Conservation (phyloP, 2,329 filamentous ascomycete species). For the Colletotrichum sansevieriae region DNA sequence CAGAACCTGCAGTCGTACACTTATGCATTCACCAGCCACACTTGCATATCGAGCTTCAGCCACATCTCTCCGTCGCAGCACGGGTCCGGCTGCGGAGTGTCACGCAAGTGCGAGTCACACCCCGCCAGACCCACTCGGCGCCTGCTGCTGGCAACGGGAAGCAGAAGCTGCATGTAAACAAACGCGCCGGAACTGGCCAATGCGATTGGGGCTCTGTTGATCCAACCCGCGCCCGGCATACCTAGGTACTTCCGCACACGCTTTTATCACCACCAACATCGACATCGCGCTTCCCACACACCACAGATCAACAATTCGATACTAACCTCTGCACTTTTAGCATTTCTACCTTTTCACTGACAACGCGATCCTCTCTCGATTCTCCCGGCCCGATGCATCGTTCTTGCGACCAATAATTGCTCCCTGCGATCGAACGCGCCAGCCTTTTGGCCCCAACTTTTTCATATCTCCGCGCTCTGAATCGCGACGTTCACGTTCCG, state of each 20-base stretch:
- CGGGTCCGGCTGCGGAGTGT: no score
- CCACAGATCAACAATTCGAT: constrained; percentile 16
- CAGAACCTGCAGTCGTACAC: no score
- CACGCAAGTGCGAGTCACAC: constrained; percentile 11
- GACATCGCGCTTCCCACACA: constrained; percentile 1
- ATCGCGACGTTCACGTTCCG: constrained; percentile 12
- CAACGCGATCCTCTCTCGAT: constrained; percentile 5
- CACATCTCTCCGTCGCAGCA: no score
- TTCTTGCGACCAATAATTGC: constrained; percentile 33
- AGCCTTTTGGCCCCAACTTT: constrained; percentile 1
- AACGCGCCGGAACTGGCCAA: constrained; percentile 40
- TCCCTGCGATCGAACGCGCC: constrained; percentile 38
- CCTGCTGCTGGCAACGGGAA: constrained; percentile 39
- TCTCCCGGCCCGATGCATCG: constrained; percentile 32
- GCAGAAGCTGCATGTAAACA: constrained; percentile 42
- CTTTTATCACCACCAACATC: constrained; percentile 21
- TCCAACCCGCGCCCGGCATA: constrained; percentile 16
- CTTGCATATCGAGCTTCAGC: no score
- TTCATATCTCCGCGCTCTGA: constrained; percentile 14
- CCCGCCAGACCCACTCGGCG: constrained; percentile 41
- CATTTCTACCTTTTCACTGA: constrained; percentile 15
- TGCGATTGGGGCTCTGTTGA: constrained; percentile 24
- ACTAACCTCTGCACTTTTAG: constrained; percentile 22
- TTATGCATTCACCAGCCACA: no score
- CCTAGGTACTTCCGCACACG: constrained; percentile 10